Conservation (phyloP, 176 grass and related monocot species). For the Ensete ventricosum region DNA sequence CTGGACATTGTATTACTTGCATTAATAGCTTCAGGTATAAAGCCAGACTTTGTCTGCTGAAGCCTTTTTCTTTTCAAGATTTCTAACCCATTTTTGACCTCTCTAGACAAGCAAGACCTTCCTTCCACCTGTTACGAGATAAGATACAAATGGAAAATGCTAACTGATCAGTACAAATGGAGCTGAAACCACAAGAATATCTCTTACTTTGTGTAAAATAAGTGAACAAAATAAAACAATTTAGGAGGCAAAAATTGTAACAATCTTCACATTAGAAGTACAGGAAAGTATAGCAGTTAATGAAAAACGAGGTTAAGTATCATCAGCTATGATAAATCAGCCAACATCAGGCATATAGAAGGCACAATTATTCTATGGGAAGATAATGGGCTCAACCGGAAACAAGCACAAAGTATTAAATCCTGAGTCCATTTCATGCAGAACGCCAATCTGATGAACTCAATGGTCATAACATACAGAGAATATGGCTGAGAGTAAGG, state of each 20-base stretch:
- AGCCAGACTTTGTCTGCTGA: conserved; percentile 32
- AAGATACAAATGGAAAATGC: conserved; percentile 2
- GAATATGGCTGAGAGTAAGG: neutral
- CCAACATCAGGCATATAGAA: no score
- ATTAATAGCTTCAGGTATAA: neutral
- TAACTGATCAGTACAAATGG: neutral
- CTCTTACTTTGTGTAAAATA: neutral
- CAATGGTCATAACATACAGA: neutral
- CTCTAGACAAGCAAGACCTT: conserved; percentile 38
- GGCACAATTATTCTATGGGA: no score
- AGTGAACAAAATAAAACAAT: neutral
- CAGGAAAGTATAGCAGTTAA: neutral
- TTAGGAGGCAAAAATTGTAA: neutral
- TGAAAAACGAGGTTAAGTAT: neutral
- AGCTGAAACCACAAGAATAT: neutral
- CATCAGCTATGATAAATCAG: no score
- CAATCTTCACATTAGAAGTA: neutral
- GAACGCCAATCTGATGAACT: neutral
- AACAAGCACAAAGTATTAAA: no score
- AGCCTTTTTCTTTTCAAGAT: conserved; percentile 42
- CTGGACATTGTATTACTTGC: neutral
- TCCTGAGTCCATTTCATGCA: no score
- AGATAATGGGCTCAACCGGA: no score
- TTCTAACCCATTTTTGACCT: conserved; percentile 54
- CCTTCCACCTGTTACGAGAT: conserved; percentile 55